Evolutionary conservation across 1,284 basidiomycete species (phyloP).

Genomic region (Ceratobasidium sp.): DNA sequence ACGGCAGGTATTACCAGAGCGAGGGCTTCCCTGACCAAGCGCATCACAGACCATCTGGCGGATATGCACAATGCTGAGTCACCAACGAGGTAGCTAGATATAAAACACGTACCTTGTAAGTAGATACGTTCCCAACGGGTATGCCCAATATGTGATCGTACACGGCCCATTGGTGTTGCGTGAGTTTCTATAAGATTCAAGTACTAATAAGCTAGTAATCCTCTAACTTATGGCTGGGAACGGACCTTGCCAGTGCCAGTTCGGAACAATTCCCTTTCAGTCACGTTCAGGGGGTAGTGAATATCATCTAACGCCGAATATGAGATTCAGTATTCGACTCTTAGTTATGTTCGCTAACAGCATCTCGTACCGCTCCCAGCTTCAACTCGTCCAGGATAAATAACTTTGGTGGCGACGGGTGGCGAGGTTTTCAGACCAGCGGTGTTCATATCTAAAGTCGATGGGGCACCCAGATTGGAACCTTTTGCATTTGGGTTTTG

Average conservation of each 20-base stretch:
- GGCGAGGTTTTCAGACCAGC: neutral
- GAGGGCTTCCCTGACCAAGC: conserved; percentile 69
- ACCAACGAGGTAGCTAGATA: too few species aligned
- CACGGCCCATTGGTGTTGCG: conserved; percentile 71
- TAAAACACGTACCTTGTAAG: conserved; percentile 62
- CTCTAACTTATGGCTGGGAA: neutral
- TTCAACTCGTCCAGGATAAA: neutral
- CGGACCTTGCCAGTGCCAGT: conserved; percentile 45
- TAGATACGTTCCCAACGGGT: conserved; percentile 68
- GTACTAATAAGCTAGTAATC: neutral
- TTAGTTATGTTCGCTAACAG: too few species aligned
- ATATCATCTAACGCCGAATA: neutral
- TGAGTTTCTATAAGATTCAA: conserved; percentile 55
- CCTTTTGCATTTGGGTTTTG: neutral
- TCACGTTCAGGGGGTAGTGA: conserved; percentile 30
- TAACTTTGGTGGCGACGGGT: neutral
- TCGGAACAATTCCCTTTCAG: conserved; percentile 29
- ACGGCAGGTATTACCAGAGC: conserved; percentile 63
- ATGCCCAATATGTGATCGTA: conserved; percentile 69
- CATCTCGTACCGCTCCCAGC: neutral
- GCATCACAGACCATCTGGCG: conserved; percentile 61
- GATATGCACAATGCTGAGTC: neutral
- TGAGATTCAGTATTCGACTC: too few species aligned
- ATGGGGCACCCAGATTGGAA: neutral
- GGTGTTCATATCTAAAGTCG: neutral